Base-by-base conservation (phyloP, 345 rosid species). In the Eucalyptus regnans region DNA sequence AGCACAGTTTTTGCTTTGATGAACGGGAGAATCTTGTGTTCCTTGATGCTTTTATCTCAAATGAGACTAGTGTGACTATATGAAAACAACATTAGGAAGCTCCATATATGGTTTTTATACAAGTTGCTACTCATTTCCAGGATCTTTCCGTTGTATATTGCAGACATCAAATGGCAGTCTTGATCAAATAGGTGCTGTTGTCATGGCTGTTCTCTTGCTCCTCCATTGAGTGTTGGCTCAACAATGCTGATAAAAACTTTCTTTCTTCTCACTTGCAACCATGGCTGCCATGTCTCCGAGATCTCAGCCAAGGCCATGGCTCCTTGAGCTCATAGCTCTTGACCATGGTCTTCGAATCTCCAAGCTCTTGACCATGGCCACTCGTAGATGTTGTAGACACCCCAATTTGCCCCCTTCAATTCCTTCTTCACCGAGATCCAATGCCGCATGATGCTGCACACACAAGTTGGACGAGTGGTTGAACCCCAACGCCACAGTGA, bases 81-180 rank as follows among this genome's bases (percentile, higher is more conserved):
- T 17, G 81, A 71, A 33, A 10, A 17, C 44, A 17, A 33, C 81
- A 71, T 71, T 71, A 17, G 81, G 81, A 71, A 33, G 81, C 81
- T 71, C 81, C 80, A 66, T 66, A 7, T 31, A 66, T 31, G 41
- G 79, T 31, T 66, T 66, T 10, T 8, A 17, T 31, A 3, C 3
- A 7, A 31, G 11, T 31, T 17, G 22, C 79, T 15, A 17, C 41
- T 66, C 41, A 15, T 31, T 66, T n/a, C 41, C 41, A 16, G 66
- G 52, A 64, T 92, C 90, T 60, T 94, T 94, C 71, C 93, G 89
- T 89, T 95, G 92, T 76, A 86, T 89, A 29, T 95, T 27, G 16
- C 68, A 27, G 68, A 60, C 68, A 12, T 60, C 68, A 60, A 60
- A 60, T 27, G n/a, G 68, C 68, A 60, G 68, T 60, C 68, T 56